Percentiles rank a stretch among this genome's conserved stretches.
phyloP scores from a whole-genome alignment of 345 rosid genomes.

The Heritiera fomes region DNA sequence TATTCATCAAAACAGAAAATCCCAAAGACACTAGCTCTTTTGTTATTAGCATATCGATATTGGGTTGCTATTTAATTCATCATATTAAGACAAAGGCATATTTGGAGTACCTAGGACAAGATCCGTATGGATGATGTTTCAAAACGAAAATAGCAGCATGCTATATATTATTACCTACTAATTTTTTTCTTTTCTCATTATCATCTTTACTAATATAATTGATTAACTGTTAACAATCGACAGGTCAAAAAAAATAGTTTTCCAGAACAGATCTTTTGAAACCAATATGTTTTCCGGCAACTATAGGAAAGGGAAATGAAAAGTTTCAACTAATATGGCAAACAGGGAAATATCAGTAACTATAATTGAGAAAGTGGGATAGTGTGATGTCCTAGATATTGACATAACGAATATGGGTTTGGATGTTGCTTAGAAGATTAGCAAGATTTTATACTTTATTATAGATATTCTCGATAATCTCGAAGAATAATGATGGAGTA shows the following conservation, averaged over 20 bases:
- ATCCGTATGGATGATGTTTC: neutral
- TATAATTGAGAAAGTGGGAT: constrained; percentile 11
- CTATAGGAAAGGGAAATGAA: neutral
- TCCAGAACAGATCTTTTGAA: neutral
- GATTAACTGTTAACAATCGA: neutral
- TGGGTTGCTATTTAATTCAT: neutral
- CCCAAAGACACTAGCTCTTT: neutral
- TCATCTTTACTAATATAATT: neutral
- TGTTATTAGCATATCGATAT: neutral
- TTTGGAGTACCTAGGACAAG: neutral
- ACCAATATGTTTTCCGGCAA: neutral
- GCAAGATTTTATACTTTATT: constrained; percentile 27
- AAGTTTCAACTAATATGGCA: neutral
- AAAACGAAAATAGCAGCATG: neutral
- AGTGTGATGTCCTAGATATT: constrained; percentile 11
- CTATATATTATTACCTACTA: neutral
- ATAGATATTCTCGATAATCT: constrained; percentile 18
- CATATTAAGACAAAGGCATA: neutral
- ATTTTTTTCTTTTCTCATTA: neutral
- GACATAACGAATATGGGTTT: constrained; percentile 19
- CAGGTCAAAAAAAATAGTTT: neutral
- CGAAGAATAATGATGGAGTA: constrained; percentile 24
- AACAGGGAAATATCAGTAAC: constrained; percentile 3
- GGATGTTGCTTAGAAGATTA: constrained; percentile 32
- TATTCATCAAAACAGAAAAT: neutral